Base-by-base conservation (phyloP, 441 rosid genomes). In the Brassica hybrid region DNA sequence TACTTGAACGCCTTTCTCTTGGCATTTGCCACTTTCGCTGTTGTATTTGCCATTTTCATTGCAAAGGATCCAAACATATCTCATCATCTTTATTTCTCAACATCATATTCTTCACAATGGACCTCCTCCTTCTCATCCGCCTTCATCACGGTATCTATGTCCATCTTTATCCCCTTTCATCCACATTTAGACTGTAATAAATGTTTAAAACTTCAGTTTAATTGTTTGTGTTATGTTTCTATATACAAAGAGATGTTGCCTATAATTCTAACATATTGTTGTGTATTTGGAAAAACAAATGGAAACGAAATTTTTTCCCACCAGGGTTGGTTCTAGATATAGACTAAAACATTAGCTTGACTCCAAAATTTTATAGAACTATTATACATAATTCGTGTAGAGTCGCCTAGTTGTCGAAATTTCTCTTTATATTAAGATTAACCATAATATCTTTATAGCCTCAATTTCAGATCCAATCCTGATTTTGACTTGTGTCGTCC, bases 1-100 rank as follows among this genome's bases (percentile, higher is more conserved):
- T 71, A 57, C 82, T 65, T 79, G 76, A 79, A 79, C 23, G 76
- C 76, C 1, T 70, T 79, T 70, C 79, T 79, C 38, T 79, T 79
- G 75, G 65, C 38, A 65, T 75, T 75, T 58, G 82, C 82, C 6
- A 75, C 79, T 32, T 70, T 71, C 1, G 76, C 73, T 14, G 79
- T 79, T 12, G 3, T 65, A 27, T 80, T 45, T 65, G 79, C 83
- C 8, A 80, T 80, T 71, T 75, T 65, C 60, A 50, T 80, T 48
- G 73, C 83, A 16, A 75, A 75, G 43, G 41, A 3, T 50, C 54
- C 64, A 12, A 65, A 75, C 23, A 58, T 73, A 45, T 70, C 76
- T 60, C 72, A 79, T 11, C 69, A 70, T 80, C 83, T 79, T 17
- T 74, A 75, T n/a, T 74, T 79, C 13, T 17, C 83, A 58, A 80